Base-by-base conservation (phyloP, 192 early-diverging fungal genomes). In the Coemansia sp. region DNA sequence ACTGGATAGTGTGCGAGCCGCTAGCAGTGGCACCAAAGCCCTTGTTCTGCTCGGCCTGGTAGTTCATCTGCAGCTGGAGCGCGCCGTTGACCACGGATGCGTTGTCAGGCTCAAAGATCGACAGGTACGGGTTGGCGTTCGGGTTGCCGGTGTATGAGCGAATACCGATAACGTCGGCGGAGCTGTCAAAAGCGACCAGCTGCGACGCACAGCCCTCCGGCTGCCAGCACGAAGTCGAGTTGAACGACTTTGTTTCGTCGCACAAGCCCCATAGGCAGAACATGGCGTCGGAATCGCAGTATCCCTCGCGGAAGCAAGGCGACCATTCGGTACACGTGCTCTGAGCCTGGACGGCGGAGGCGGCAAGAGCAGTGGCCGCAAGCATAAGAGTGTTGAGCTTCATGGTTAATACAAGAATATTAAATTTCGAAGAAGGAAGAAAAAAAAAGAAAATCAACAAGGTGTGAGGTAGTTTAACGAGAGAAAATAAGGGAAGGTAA, bases 11-110 rank as follows among this genome's bases (percentile, higher is more conserved):
- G 40, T 66, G 66, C 30, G 78, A 57, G 31, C 67, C 54, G 45
- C 64, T 56, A 18, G 83, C 84, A 1, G 86, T 87, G 1, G 86
- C 80, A 3, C 88, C 88, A 50, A 87, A 80, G 28, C 88, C 88
- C 71, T 85, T 84, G 58, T 76, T 77, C 55, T 83, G 74, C 17
- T 59, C 50, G 16, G 73, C 64, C 28, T 74, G 68, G 66, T 77
- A 77, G 22, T 56, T 71, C 74, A 77, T 73, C 33, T 69, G 42
- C 63, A 77, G 58, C 40, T 61, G 61, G 22, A 82, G 56, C 54
- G 76, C 67, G 48, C 71, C 59, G 50, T 55, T 51, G 16, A 56
- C 64, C 0, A 65, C 66, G 17, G 29, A 18, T 0, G 75, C 61
- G 64, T 76, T 50, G 68, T 71, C 56, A 4, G 80, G 74, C 56